Base-by-base conservation (phyloP, 768 basidiomycete genomes). In the Agrocybe pediades region DNA sequence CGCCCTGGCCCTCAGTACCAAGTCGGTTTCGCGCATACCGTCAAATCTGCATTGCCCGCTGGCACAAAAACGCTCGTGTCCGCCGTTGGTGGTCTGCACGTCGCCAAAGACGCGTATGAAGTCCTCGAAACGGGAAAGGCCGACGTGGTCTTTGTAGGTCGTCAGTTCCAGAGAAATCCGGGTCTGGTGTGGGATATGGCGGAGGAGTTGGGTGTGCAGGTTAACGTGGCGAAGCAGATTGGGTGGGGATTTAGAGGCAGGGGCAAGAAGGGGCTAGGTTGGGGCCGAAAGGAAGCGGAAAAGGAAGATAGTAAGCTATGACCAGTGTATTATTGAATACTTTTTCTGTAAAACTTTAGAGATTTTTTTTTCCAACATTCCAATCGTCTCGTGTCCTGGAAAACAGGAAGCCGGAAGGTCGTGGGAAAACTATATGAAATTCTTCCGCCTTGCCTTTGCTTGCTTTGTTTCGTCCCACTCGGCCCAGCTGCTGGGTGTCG, bases 111-210 rank as follows among this genome's bases (percentile, higher is more conserved):
- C 24, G 85, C 86, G 0, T 80, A 88, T 62, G 71, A 73, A 5
- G 72, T 87, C 19, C 63, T 91, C 7, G 76, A 86, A 49, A 65
- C 76, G 15, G 85, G 76, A 3, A 68, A 79, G 49, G 84, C 85
- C 0, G 89, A 92, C 60, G 79, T 81, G 4, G 69, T 88, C 2
- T 55, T 78, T 39, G 74, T 81, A 15, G 82, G 80, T 16, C 65
- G 81, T 26, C 72, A 75, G 43, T 86, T 87, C 72, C 78, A 80
- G 68, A 83, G 81, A 70, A 80, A 87, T 56, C 86, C 86, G 0
- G 79, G 77, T 0, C 57, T 68, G 2, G 78, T 80, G 5, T 78
- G 76, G 75, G 61, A 71, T 7, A 83, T 82, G 56, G 83, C 85
- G 2, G 79, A 84, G n/a, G 80, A 84, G 39, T 65, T 86, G 30